Percentiles rank a stretch among this genome's conserved stretches.
Evolutionary conservation across 768 basidiomycete species (phyloP).

Genomic region (Stropharia rugosoannulata): DNA sequence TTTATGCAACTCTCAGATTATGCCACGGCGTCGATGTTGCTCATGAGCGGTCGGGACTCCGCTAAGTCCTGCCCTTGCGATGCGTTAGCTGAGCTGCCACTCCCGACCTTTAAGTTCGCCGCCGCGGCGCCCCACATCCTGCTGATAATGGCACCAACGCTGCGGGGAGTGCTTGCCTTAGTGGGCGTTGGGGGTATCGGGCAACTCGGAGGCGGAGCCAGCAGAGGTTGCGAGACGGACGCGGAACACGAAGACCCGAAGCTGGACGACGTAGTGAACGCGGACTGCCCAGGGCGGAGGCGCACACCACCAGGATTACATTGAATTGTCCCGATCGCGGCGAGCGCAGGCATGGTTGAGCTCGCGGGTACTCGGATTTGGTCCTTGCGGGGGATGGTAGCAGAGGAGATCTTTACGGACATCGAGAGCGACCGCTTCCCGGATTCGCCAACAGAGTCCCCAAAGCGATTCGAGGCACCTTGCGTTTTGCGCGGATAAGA

Average conservation of each 20-base stretch:
- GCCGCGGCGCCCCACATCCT: conserved; percentile 72
- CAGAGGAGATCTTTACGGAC: conserved; percentile 14
- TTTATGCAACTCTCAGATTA: background rate
- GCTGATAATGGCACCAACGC: conserved; percentile 57
- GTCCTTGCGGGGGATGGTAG: conserved; percentile 12
- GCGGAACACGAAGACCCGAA: background rate
- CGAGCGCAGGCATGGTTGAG: conserved; percentile 30
- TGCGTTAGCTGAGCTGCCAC: conserved; percentile 13
- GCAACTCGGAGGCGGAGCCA: background rate
- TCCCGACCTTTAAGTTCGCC: conserved; percentile 25
- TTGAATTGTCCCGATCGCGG: conserved; percentile 5
- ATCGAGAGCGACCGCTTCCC: conserved; percentile 21
- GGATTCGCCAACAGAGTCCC: background rate
- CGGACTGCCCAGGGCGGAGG: conserved; percentile 18
- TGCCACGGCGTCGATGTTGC: background rate
- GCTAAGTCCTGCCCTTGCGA: conserved; percentile 2
- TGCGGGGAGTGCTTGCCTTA: conserved; percentile 12
- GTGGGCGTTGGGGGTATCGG: background rate
- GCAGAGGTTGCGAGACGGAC: background rate
- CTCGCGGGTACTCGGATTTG: conserved; percentile 25
- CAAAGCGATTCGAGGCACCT: conserved; percentile 10
- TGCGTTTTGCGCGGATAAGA: conserved; percentile 15
- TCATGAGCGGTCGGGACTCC: conserved; percentile 14
- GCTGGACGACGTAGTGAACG: background rate
- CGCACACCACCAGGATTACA: conserved; percentile 10